Conservation (phyloP, 345 rosid genomes). For the Viola odorata region DNA sequence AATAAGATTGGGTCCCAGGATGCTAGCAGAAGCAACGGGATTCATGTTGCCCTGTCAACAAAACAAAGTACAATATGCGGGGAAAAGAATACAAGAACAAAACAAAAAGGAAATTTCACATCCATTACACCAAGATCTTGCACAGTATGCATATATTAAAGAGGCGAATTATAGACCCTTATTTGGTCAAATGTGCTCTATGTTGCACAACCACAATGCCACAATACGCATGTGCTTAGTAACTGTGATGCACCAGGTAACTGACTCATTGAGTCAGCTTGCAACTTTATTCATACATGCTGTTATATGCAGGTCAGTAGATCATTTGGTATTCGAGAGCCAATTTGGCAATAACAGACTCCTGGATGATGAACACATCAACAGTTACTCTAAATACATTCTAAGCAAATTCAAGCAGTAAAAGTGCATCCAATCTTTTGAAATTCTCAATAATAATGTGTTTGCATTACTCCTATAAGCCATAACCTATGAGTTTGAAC, state of each 20-base stretch:
- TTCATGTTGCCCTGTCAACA: slow-evolving; percentile 38
- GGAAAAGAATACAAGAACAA: background rate
- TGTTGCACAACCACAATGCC: background rate
- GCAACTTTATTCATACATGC: background rate
- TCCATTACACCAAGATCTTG: background rate
- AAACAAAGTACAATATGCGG: slow-evolving; percentile 1
- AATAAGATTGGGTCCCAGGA: slow-evolving; percentile 40
- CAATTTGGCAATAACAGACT: no score
- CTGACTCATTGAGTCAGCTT: background rate
- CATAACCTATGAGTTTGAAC: background rate
- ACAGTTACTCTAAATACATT: background rate
- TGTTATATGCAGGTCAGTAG: no score
- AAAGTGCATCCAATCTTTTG: background rate
- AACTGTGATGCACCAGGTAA: background rate
- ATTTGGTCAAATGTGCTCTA: no score
- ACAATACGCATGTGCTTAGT: background rate
- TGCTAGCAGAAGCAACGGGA: slow-evolving; percentile 30
- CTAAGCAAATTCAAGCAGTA: background rate
- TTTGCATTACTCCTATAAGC: background rate
- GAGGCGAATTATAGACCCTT: background rate
- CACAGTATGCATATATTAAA: slow-evolving; percentile 3
- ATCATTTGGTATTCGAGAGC: no score
- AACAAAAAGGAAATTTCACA: no score
- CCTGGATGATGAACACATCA: background rate
- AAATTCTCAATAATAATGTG: background rate